These are phyloP conservation scores for Cryphonectria carpinicola DNA, from an alignment of 2,329 filamentous ascomycete species.

Conservation along the genomic window DNA sequence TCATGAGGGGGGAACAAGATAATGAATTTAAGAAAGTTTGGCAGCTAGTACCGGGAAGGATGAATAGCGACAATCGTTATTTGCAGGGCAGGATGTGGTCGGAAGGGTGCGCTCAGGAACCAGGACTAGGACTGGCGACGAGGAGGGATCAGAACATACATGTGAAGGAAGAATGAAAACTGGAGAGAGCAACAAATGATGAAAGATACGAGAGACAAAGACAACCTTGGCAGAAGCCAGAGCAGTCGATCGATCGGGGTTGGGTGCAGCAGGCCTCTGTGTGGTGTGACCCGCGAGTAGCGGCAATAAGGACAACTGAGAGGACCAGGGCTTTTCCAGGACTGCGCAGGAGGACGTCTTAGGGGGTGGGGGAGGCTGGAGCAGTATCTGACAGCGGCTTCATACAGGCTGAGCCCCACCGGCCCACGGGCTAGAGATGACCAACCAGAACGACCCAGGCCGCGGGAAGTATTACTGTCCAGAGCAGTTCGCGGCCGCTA, in stretches of 20 bases:
- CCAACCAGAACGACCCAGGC: not conserved
- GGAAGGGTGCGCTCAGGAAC: not conserved
- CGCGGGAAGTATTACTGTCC: not conserved
- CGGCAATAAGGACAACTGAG: not conserved
- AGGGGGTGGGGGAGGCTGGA: not conserved
- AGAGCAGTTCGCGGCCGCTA: not conserved
- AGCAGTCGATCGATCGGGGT: not conserved
- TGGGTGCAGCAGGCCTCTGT: not conserved
- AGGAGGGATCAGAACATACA: slow-evolving; percentile 3
- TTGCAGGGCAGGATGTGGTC: not conserved
- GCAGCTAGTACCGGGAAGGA: not conserved
- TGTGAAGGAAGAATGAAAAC: slow-evolving; percentile 1
- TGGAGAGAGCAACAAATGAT: not conserved
- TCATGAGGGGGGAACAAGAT: not conserved
- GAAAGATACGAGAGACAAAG: not conserved
- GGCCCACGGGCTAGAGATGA: not conserved
- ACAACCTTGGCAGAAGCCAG: not conserved
- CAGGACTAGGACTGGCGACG: not conserved
- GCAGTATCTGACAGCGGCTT: not conserved
- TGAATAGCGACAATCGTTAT: not conserved
- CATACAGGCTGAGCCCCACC: not conserved
- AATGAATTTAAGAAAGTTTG: not conserved
- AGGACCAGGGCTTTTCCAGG: not conserved
- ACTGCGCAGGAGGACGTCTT: not conserved
- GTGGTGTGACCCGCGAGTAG: not conserved